phyloP scores from a whole-genome alignment of 2,329 filamentous ascomycete species.

The Diaporthe amygdali region DNA sequence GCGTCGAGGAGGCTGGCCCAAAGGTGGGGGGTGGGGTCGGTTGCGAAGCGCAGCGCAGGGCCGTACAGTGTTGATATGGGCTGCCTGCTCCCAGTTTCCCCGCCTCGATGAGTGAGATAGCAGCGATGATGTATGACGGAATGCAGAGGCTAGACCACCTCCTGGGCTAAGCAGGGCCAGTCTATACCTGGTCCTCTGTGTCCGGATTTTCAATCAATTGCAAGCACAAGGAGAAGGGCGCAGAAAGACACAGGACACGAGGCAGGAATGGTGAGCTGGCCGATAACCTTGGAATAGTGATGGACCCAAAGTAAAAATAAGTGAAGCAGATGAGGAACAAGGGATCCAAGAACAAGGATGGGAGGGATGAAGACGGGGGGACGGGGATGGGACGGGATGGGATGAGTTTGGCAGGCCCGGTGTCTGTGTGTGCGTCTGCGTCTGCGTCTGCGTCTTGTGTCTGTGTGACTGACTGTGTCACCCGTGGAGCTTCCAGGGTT shows the following conservation, averaged over 20 bases:
- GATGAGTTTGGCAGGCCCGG: background rate
- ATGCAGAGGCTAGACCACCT: background rate
- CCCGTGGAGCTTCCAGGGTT: background rate
- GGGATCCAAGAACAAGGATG: background rate
- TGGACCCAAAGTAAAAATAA: conserved; percentile 12
- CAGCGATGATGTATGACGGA: conserved; percentile 13
- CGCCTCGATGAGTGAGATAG: background rate
- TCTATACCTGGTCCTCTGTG: background rate
- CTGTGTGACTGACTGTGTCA: conserved; percentile 8
- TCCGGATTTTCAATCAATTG: background rate
- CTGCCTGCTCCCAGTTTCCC: background rate
- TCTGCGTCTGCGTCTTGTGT: background rate
- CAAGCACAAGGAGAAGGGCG: background rate
- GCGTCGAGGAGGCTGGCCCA: conserved; percentile 14
- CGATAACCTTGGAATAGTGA: background rate
- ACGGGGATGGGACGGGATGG: background rate
- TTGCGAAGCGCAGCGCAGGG: background rate
- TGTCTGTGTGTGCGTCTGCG: background rate
- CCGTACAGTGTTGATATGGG: background rate
- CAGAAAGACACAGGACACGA: background rate
- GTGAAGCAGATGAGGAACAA: conserved; percentile 14
- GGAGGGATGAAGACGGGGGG: background rate
- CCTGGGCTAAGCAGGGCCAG: background rate
- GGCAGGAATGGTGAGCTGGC: background rate
- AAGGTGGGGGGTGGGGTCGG: conserved; percentile 10